These are phyloP conservation scores for Avena sativa DNA, from an alignment of 176 grass and related monocot genomes.

Conservation along the genomic window DNA sequence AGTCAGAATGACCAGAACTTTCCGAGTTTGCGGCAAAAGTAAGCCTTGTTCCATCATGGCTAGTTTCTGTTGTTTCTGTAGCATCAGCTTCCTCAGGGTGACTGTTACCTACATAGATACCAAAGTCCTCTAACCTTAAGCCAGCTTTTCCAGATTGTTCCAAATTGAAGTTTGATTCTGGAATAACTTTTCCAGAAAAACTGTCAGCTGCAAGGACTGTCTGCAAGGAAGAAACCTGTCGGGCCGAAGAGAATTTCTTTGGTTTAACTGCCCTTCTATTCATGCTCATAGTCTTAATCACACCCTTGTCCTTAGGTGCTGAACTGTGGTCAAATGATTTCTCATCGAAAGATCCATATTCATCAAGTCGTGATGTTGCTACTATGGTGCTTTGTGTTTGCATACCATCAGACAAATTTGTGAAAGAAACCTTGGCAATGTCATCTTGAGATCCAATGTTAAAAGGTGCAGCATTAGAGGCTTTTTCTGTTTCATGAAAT, in stretches of 20 bases:
- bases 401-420: conserved; percentile 22
- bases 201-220: conserved; percentile 12
- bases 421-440: conserved; percentile 4
- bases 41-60: conserved; percentile 30
- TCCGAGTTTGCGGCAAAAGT: conserved; percentile 38
- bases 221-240: conserved; percentile 31
- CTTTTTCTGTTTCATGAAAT: not conserved
- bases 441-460: conserved; percentile 15
- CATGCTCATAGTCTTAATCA: conserved; percentile 45
- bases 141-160: conserved; percentile 29
- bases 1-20: conserved; percentile 38
- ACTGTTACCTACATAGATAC: conserved; percentile 31
- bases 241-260: conserved; percentile 40
- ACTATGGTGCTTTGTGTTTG: not conserved
- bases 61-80: conserved; percentile 31
- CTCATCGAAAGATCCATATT: conserved; percentile 42
- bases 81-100: conserved; percentile 19
- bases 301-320: conserved; percentile 47
- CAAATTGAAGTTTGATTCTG: conserved; percentile 34
- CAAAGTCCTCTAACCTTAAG: conserved; percentile 33
- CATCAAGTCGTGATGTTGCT: not conserved
- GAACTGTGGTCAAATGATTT: conserved; percentile 39
- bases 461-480: conserved; percentile 22
- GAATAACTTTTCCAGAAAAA: conserved; percentile 20
- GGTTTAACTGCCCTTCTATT: conserved; percentile 48